Base-by-base conservation (phyloP, 495 filamentous ascomycete genomes). In the Lasiosphaeris hirsuta region DNA sequence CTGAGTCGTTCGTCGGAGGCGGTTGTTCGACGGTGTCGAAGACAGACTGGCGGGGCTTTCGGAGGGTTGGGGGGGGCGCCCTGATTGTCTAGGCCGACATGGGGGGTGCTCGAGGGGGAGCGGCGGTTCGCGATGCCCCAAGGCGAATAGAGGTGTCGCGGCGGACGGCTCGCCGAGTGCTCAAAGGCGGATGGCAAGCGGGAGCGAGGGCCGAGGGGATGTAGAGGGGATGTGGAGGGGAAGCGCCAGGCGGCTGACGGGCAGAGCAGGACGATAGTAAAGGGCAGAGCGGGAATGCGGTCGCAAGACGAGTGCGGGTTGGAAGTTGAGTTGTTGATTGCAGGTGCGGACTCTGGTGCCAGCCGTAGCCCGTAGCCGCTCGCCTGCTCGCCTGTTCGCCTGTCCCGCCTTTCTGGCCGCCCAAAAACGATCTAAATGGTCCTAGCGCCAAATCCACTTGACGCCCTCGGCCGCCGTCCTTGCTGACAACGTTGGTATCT, bases 301-400 rank as follows among this genome's bases (percentile, higher is more conserved):
- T 38, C 30, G 40, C 18, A 33, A 18, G 18, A 11, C 35, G n/a
- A 34, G 47, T 35, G 17, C 23, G 36, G 19, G 52, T 38, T 44
- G 42, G 18, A 34, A 19, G 53, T 38, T 48, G 17, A 52, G 45
- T 35, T 57, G 51, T 62, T 54, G 60, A 62, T 55, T 63, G 57
- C 42, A 57, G 54, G 33, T 42, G 44, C 37, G 5, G 5, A 6
- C 33, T 45, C 39, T 38, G 56, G 49, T 36, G 39, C 33, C 40
- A 54, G 35, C 43, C 23, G 44, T 57, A 55, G 56, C 57, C 43
- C 45, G 33, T 62, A 62, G 56, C 60, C 60, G 60, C 60, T 62
- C 45, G 59, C 59, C 59, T 61, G 53, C 41, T 50, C 55, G 35
- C 45, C 36, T 57, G 45, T 35, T 39, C 35, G 44, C 11, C 43